Conservation (phyloP, 306 rosid species). For the Prunus armeniaca region DNA sequence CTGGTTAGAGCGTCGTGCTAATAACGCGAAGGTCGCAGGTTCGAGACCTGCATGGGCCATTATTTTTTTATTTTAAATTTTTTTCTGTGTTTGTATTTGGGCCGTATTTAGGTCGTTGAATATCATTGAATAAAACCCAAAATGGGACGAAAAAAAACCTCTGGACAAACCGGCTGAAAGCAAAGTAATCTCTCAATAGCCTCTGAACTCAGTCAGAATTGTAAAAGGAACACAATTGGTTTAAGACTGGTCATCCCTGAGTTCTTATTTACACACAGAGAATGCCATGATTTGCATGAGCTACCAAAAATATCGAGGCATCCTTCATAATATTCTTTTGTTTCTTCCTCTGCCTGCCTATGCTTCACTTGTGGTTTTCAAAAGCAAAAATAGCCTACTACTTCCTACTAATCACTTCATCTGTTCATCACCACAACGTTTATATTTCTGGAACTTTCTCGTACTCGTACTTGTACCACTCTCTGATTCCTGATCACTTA, state of each 20-base stretch:
- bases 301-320: too few relatives aligned
- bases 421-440: background rate
- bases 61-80: too few relatives aligned
- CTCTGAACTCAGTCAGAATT: too few relatives aligned
- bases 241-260: background rate
- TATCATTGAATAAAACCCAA: too few relatives aligned
- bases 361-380: background rate
- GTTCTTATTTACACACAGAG: background rate
- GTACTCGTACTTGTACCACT: too few relatives aligned
- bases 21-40: slow-evolving; percentile 24
- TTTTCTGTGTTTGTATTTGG: too few relatives aligned
- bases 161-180: too few relatives aligned
- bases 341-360: background rate
- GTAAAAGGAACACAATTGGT: background rate
- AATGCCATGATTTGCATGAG: background rate
- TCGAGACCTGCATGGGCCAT: slow-evolving; percentile 20
- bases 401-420: background rate
- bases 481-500: background rate
- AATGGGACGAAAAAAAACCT: too few relatives aligned
- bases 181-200: too few relatives aligned
- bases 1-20: slow-evolving; percentile 19
- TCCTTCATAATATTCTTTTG: background rate
- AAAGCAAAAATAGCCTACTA: background rate
- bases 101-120: too few relatives aligned
- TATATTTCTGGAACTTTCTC: background rate